Evolutionary conservation across 164 flowering plant species (phyloP).

Genomic region (Aristolochia fimbriata): DNA sequence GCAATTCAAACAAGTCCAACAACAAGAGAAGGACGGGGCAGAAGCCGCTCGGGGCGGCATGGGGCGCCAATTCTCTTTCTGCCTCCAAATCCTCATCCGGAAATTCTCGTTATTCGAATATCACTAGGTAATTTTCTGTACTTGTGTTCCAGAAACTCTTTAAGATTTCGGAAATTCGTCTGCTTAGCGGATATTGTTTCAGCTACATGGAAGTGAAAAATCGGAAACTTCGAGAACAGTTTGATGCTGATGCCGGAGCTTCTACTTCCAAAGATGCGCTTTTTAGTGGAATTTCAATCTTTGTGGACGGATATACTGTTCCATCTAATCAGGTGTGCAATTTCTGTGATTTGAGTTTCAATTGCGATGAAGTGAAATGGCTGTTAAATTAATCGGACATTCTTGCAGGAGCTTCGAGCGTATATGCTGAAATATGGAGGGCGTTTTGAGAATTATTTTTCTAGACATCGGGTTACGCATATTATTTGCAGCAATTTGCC

Average conservation of each 20-base stretch:
- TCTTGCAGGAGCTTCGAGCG: constrained; percentile 58
- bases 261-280: constrained; percentile 22
- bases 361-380: neutral
- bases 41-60: constrained; percentile 88
- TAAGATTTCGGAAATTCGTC: neutral
- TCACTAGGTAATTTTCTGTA: constrained; percentile 42
- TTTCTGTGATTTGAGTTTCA: neutral
- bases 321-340: constrained; percentile 80
- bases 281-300: constrained; percentile 76
- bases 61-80: constrained; percentile 77
- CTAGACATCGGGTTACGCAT: constrained; percentile 77
- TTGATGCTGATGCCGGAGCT: constrained; percentile 50
- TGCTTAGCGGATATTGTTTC: constrained; percentile 8
- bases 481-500: constrained; percentile 95
- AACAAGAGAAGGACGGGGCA: constrained; percentile 43
- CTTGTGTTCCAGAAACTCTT: neutral
- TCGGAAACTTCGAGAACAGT: constrained; percentile 72
- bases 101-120: constrained; percentile 58
- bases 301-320: constrained; percentile 86
- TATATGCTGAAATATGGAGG: constrained; percentile 88
- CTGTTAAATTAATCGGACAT: neutral
- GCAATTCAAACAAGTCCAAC: constrained; percentile 17
- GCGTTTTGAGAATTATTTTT: constrained; percentile 84
- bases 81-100: constrained; percentile 58
- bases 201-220: constrained; percentile 89